phyloP scores from a whole-genome alignment of 148 eudicot genomes.

The Drosera capensis region DNA sequence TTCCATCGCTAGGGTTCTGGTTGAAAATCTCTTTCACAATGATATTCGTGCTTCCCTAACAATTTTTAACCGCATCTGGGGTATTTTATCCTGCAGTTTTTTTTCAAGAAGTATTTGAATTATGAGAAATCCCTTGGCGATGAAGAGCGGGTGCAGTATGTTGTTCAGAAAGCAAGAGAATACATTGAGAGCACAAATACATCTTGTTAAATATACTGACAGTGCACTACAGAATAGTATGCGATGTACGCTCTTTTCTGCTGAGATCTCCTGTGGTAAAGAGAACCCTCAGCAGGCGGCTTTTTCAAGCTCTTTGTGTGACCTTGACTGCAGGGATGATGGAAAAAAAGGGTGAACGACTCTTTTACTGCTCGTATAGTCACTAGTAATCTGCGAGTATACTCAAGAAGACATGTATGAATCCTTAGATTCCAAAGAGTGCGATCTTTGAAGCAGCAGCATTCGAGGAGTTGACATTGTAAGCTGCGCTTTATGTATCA shows the following conservation, averaged over 20 bases:
- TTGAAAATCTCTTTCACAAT: not conserved
- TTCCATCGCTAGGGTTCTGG: not conserved
- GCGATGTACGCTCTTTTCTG: not conserved
- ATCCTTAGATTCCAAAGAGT: no score
- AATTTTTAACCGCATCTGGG: constrained; percentile 3
- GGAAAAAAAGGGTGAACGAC: no score
- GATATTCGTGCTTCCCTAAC: not conserved
- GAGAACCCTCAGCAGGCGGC: no score
- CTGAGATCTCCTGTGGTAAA: not conserved
- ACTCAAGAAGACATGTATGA: no score
- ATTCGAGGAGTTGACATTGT: no score
- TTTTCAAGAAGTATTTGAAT: constrained; percentile 68
- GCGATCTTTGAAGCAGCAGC: no score
- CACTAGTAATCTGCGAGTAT: no score
- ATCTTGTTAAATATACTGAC: not conserved
- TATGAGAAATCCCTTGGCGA: constrained; percentile 69
- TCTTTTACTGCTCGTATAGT: no score
- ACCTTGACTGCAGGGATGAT: no score
- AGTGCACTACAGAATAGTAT: not conserved
- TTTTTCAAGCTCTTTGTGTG: no score
- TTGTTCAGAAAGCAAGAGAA: constrained; percentile 54
- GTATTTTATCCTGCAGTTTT: constrained; percentile 33
- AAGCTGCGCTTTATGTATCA: no score
- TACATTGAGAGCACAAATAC: constrained; percentile 22
- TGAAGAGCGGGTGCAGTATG: constrained; percentile 46